A percentile compares a stretch with the other conserved stretches of the same genome.
Evolutionary conservation across 768 basidiomycete species (phyloP).

Genomic region (Podaxis carcinomalis): DNA sequence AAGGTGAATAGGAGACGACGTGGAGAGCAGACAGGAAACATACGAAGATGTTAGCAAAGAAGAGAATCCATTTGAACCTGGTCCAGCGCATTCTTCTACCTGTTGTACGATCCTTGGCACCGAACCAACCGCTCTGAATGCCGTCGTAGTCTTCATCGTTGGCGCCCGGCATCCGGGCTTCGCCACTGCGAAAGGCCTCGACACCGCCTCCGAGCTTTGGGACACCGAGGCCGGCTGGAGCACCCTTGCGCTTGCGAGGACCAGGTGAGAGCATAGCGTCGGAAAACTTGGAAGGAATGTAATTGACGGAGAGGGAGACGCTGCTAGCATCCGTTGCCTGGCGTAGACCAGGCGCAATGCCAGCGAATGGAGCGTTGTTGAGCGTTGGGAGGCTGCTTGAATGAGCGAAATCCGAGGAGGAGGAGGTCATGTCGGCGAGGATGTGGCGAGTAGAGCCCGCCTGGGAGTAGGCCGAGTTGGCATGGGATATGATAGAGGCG

Average conservation of each 20-base stretch:
- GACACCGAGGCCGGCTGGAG: slow-evolving; percentile 26
- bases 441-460: slow-evolving; percentile 47
- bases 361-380: slow-evolving; percentile 29
- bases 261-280: slow-evolving; percentile 33
- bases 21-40: slow-evolving; percentile 14
- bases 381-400: background rate
- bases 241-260: slow-evolving; percentile 29
- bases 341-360: slow-evolving; percentile 23
- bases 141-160: slow-evolving; percentile 9
- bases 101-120: slow-evolving; percentile 22
- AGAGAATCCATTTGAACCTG: slow-evolving; percentile 79
- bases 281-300: slow-evolving; percentile 75
- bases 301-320: slow-evolving; percentile 66
- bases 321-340: slow-evolving; percentile 42
- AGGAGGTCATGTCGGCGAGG: slow-evolving; percentile 30
- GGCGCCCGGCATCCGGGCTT: slow-evolving; percentile 39
- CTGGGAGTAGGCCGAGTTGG: slow-evolving; percentile 40
- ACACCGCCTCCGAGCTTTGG: slow-evolving; percentile 68
- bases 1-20: background rate
- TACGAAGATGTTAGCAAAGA: slow-evolving; percentile 56
- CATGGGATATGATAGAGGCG: slow-evolving; percentile 31
- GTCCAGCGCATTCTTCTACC: slow-evolving; percentile 60
- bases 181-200: slow-evolving; percentile 55
- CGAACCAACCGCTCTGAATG: slow-evolving; percentile 4
- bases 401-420: slow-evolving; percentile 8